Base-by-base conservation (phyloP, 163 green algal species). In the Scenedesmus sp. region DNA sequence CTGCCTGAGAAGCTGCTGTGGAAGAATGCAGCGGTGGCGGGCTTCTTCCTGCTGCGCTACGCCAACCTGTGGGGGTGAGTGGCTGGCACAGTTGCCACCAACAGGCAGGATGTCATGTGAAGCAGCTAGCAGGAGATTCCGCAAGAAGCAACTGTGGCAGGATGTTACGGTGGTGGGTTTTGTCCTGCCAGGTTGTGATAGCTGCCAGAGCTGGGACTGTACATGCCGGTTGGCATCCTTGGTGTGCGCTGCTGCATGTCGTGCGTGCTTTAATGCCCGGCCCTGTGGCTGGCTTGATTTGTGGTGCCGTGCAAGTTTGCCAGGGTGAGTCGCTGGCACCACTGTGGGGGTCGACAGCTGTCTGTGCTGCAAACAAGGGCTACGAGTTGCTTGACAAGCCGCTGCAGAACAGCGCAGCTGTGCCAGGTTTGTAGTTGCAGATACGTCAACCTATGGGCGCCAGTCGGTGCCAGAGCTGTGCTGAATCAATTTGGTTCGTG, bases 11-110 rank as follows among this genome's bases (percentile, higher is more conserved):
- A 96, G 83, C 94, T 98, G 87, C 95, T 98, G 6, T 94, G 85
- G 88, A 97, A 96, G 73, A 94, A 78, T 43, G 94, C 96, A 33
- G 92, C 92, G 10, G 89, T 97, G 40, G 83, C 89, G 2, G 97
- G 97, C 16, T 99, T 99, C 94, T 99, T 99, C 94, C 94, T 99
- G 73, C 91, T 97, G 83, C 49, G 44, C 5, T 90, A 92, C 26
- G 89, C 89, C 4, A n/a, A 44, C 26, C 81, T 92, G 10, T 92
- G 95, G 87, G 89, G 86, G 91, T 87, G 70, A 83, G 78, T 42
- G 59, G 42, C 30, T 24, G 40, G 56, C 13, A 16, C 30, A 5
- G 65, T 3, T 26, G 15, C 18, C 7, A 68, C 7, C 53, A n/a
- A n/a, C n/a, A n/a, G n/a, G n/a, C n/a, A n/a, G n/a, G n/a, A n/a